Base-by-base conservation (phyloP, 805 yeast genomes). In the Jamesozyma gamospora region DNA sequence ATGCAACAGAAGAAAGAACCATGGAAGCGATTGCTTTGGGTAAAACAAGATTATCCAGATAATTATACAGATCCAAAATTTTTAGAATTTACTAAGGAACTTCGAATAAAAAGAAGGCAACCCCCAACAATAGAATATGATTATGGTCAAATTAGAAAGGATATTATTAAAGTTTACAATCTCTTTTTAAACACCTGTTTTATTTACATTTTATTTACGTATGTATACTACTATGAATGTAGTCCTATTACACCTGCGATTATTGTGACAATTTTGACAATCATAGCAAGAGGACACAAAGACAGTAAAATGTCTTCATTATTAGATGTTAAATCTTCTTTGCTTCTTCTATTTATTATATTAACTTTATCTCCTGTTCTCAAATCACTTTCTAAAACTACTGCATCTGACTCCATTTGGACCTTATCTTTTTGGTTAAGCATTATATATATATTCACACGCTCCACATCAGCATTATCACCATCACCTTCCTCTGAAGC, bases 371-470 rank as follows among this genome's bases (percentile, higher is more conserved):
- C 96, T 0, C 98, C 98, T 0, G 90, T 92, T 1, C 70, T 92
- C 36, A 82, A 84, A 49, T 86, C 96, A 0, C 68, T 92, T 32
- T 86, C 96, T 0, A 76, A 78, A 51, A 82, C 95, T 0, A 86
- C 96, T 0, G 77, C 96, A 0, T 81, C 92, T 0, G 97, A 92
- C 63, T 85, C 96, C 13, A 86, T 92, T 43, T 90, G 97, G 96
- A 87, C 95, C 0, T 61, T 92, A 4, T 75, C 94, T 7, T 77
- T 80, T 35, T 81, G 95, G 78, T 65, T 92, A 13, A 77, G 83
- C 26, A 49, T 85, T 10, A 64, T 78, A 33, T 86, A 86, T 51
- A 63, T 87, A 11, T 43, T 53, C 15, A 46, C 58, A 5, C 52
- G 34, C 48, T 39, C 41, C 19, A 43, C 40, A 19, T 40, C 26